phyloP scores from a whole-genome alignment of 306 rosid species.

The Glycine tomentella region DNA sequence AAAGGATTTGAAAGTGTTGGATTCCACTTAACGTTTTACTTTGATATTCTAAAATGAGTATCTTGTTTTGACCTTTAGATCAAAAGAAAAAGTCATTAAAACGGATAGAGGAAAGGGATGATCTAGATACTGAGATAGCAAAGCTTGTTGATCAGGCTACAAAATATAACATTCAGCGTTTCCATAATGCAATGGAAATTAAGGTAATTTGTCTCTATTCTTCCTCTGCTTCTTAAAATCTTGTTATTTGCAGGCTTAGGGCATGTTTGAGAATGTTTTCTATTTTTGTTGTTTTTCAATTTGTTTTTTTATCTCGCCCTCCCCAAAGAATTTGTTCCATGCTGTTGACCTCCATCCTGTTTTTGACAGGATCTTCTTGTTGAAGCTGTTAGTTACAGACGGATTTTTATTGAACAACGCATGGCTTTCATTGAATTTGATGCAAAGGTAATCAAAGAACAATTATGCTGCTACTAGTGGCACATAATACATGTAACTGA shows the following conservation, averaged over 20 bases:
- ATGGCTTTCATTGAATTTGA: conserved; percentile 78
- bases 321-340: too few species aligned
- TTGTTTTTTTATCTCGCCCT: too few species aligned
- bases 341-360: too few species aligned
- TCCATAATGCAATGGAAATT: conserved; percentile 63
- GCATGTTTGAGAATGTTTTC: background rate
- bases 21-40: conserved; percentile 7
- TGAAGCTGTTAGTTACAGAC: conserved; percentile 64
- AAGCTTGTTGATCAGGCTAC: conserved; percentile 75
- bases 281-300: too few species aligned
- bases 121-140: conserved; percentile 62
- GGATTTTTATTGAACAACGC: conserved; percentile 60
- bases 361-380: conserved; percentile 72
- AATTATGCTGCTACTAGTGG: conserved; percentile 24
- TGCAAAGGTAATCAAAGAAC: conserved; percentile 69
- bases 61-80: conserved; percentile 57
- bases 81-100: conserved; percentile 69
- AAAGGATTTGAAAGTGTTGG: background rate
- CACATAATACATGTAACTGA: conserved; percentile 2
- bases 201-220: conserved; percentile 61
- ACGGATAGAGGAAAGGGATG: conserved; percentile 61
- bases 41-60: conserved; percentile 30
- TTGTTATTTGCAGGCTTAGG: conserved; percentile 27
- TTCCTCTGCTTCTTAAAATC: conserved; percentile 29
- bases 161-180: conserved; percentile 62